These are phyloP conservation scores for Fusarium buxicola DNA, from an alignment of 2,329 filamentous ascomycete genomes.

Conservation along the genomic window DNA sequence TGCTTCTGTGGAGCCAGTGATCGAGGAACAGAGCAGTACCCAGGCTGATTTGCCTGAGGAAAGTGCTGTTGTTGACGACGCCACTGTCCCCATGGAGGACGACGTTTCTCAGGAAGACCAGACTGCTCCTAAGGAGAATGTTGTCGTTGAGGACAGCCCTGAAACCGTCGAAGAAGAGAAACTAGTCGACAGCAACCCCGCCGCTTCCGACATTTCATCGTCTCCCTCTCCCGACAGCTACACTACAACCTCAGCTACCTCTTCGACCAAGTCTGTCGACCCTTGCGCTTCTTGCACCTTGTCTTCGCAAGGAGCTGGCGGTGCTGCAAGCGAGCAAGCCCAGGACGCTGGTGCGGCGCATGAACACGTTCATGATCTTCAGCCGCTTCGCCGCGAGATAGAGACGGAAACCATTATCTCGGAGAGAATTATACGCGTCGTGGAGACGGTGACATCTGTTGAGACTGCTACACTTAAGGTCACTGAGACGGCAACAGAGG, in stretches of 20 bases:
- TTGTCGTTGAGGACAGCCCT: background rate
- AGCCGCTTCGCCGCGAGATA: constrained; percentile 35
- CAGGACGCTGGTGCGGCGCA: constrained; percentile 4
- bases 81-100: background rate
- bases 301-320: constrained; percentile 12
- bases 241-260: background rate
- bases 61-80: constrained; percentile 18
- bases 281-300: constrained; percentile 40
- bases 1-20: constrained; percentile 17
- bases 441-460: constrained; percentile 53
- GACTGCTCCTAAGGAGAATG: background rate
- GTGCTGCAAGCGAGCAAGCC: background rate
- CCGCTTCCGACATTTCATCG: background rate
- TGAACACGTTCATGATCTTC: constrained; percentile 3
- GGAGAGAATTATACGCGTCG: constrained; percentile 47
- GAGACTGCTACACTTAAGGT: constrained; percentile 49
- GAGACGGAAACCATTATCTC: constrained; percentile 36
- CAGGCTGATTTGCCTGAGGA: constrained; percentile 37
- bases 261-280: constrained; percentile 27
- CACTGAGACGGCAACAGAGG: constrained; percentile 48
- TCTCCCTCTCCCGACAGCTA: background rate
- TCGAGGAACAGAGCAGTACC: constrained; percentile 39
- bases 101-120: background rate
- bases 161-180: constrained; percentile 1
- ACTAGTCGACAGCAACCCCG: background rate